Percentiles rank a stretch among this genome's conserved stretches.
Conservation (phyloP, 106 monocot genomes). For the Apostasia shenzhenica region DNA sequence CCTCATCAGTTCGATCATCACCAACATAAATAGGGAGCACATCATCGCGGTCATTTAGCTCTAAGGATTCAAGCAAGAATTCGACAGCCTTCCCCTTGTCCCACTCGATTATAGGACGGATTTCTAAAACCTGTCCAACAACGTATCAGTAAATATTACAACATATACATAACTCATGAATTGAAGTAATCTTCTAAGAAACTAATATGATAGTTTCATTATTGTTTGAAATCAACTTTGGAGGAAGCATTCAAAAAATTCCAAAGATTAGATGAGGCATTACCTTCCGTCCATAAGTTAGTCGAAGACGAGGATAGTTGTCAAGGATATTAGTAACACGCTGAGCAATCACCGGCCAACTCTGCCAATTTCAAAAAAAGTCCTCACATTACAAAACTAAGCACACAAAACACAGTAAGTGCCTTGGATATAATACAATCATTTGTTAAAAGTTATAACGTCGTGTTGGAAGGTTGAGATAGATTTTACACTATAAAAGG, state of each 20-base stretch:
- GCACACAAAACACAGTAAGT: neutral
- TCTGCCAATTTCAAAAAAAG: constrained; percentile 19
- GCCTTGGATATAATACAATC: neutral
- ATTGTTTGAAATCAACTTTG: no score
- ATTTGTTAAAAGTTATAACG: neutral
- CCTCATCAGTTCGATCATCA: constrained; percentile 85
- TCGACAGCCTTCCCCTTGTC: constrained; percentile 90
- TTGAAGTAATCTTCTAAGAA: neutral
- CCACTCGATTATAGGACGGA: constrained; percentile 84
- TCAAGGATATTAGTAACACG: constrained; percentile 48
- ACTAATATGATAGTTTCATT: no score
- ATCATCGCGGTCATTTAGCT: constrained; percentile 31
- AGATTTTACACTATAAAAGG: neutral
- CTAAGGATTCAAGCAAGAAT: constrained; percentile 83
- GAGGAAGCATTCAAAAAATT: neutral
- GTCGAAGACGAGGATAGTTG: constrained; percentile 50
- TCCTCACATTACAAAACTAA: neutral
- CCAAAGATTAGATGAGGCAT: neutral
- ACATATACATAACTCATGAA: neutral
- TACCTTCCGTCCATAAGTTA: constrained; percentile 88
- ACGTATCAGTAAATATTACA: neutral
- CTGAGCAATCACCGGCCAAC: constrained; percentile 50
- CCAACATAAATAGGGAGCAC: constrained; percentile 78
- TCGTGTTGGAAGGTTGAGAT: no score
- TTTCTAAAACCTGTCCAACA: constrained; percentile 69